Evolutionary conservation across 805 yeast genomes (phyloP).

Genomic region (Barnettozyma wickerhamii): DNA sequence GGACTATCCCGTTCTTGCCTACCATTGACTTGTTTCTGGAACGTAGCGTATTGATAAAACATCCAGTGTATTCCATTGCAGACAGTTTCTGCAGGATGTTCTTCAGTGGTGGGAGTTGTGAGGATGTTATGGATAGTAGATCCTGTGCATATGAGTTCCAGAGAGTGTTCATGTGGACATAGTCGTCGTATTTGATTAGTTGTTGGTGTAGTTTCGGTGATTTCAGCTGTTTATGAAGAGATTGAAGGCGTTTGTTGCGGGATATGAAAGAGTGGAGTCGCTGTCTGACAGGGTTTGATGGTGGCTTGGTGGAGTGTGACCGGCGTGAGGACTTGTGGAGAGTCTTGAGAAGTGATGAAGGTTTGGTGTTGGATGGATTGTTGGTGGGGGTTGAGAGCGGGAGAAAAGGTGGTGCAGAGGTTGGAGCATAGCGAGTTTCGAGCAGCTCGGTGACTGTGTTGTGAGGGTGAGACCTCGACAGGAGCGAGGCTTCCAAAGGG

Average conservation of each 20-base stretch:
- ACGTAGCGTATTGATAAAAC: conserved; percentile 53
- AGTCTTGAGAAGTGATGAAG: conserved; percentile 11
- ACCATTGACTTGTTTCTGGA: conserved; percentile 52
- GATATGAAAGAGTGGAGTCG: conserved; percentile 17
- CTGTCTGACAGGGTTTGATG: conserved; percentile 25
- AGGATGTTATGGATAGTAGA: conserved; percentile 38
- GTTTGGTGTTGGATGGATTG: background rate
- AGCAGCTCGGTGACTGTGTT: conserved; percentile 29
- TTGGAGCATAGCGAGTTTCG: conserved; percentile 27
- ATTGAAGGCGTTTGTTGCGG: conserved; percentile 20
- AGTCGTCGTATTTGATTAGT: conserved; percentile 36
- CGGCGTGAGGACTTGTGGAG: no score
- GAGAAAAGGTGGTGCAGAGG: background rate
- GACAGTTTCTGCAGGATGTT: conserved; percentile 53
- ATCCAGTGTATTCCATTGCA: conserved; percentile 79
- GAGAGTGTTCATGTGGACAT: conserved; percentile 50
- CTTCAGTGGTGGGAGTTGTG: no score
- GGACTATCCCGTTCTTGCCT: conserved; percentile 69
- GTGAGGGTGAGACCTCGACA: conserved; percentile 17
- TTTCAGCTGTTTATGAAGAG: conserved; percentile 26
- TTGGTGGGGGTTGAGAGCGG: background rate
- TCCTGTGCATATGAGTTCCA: conserved; percentile 73
- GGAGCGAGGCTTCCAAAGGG: conserved; percentile 19
- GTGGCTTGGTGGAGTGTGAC: no score
- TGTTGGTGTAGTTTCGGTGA: conserved; percentile 7